Evolutionary conservation across 306 rosid species (phyloP), one percentile per base, ranked within the genome.

Genomic region (Cucumis hystrix): DNA sequence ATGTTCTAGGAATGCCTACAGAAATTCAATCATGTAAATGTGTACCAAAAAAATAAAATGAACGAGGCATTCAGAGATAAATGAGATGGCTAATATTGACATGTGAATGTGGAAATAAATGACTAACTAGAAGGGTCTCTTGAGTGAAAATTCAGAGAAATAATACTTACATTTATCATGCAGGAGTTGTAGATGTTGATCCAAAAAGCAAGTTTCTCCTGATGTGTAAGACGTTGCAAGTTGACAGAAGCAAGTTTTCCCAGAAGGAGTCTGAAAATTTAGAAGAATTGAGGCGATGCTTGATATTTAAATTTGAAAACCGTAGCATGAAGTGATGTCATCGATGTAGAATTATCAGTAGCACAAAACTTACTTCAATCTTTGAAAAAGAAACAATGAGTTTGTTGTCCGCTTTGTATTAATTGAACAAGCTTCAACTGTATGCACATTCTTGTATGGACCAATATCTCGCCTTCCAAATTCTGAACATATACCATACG

Each of bases 131-230:
- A 39, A 40, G 71, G 12, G 45, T 64, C 49, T n/a, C 78, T 41
- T 23, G 57, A 77, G 56, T 4, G 8, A 43, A 20, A 45, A 59
- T 77, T 49, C 23, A 45, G 17, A 35, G 49, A 54, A 71, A 72
- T 28, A 43, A 73, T 81, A 7, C 6, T 35, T 84, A 95, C 99
- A 81, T 92, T 92, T 91, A 92, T 92, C 97, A 90, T 87, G 89
- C 97, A 92, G 37, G 99, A 89, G 86, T 95, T 95, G 80, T 92
- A 92, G 76, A 86, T 84, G 87, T 95, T 95, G 84, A 95, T 92
- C 97, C 99, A 95, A 83, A 95, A 95, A 3, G 99, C 97, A 73
- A 95, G 97, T 84, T 95, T 92, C 87, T 92, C 97, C 81, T 92
- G 99, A 81, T 89, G 96, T 20, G 81, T 85, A 75, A 89, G 99